Conservation (phyloP, 2,329 filamentous ascomycete species). For the Colletotrichum aenigma region DNA sequence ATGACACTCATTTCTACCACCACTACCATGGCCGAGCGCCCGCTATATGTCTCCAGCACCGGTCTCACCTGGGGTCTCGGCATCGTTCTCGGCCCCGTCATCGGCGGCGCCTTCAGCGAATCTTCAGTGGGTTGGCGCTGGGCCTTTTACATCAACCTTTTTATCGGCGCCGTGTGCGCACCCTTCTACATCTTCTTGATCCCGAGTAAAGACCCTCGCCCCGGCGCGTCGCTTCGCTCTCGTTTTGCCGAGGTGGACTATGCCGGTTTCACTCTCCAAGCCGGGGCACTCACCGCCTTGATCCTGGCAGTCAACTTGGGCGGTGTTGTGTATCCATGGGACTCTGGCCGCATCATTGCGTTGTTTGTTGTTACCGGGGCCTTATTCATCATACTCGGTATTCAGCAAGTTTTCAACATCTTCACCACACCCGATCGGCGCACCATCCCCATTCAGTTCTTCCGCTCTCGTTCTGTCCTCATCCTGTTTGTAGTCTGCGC, state of each 20-base stretch:
- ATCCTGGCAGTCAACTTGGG: constrained; percentile 56
- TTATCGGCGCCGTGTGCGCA: constrained; percentile 40
- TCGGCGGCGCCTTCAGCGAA: constrained; percentile 47
- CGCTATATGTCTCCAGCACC: constrained; percentile 16
- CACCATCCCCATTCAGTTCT: not conserved
- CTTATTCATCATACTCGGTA: constrained; percentile 12
- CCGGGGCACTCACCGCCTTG: constrained; percentile 35
- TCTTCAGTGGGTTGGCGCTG: constrained; percentile 43
- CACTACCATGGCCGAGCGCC: not conserved
- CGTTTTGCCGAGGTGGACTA: constrained; percentile 44
- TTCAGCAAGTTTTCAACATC: constrained; percentile 19
- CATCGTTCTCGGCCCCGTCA: constrained; percentile 41
- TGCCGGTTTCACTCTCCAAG: constrained; percentile 49
- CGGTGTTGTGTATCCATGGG: constrained; percentile 53
- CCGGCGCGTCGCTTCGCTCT: constrained; percentile 24
- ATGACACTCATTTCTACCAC: not conserved
- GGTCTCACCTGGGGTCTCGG: constrained; percentile 46
- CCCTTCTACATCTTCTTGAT: constrained; percentile 32
- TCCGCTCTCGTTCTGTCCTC: not conserved
- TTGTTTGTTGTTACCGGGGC: constrained; percentile 47
- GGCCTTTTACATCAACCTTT: constrained; percentile 57
- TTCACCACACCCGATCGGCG: not conserved
- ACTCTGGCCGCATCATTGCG: constrained; percentile 43
- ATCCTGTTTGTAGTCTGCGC: not conserved
- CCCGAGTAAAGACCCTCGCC: constrained; percentile 23